These are phyloP conservation scores for Pyrus hybrid DNA, from an alignment of 331 rosid genomes.

Conservation along the genomic window DNA sequence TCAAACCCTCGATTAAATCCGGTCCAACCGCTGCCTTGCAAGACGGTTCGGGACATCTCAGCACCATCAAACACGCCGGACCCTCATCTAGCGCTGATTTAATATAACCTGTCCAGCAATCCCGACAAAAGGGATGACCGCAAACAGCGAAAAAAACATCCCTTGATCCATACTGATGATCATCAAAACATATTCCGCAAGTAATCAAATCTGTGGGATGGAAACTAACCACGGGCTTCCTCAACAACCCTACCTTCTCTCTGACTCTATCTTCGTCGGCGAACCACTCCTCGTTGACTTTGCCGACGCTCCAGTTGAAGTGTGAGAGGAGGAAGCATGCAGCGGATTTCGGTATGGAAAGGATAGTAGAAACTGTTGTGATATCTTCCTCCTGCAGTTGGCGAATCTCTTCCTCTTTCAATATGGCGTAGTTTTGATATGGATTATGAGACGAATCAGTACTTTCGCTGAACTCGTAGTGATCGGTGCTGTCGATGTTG, in stretches of 20 bases:
- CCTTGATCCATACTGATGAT: not conserved
- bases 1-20: not conserved
- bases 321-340: not conserved
- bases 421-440: too few relatives aligned
- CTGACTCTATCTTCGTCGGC: constrained; percentile 58
- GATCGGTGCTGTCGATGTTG: too few relatives aligned
- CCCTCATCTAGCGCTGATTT: not conserved
- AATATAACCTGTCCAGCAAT: not conserved
- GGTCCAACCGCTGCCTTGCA: not conserved
- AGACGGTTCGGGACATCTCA: not conserved
- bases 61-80: not conserved
- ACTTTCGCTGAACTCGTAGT: too few relatives aligned
- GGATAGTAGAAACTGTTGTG: not conserved
- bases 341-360: not conserved
- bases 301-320: constrained; percentile 41
- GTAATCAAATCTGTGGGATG: constrained; percentile 38
- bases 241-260: constrained; percentile 57
- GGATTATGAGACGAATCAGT: too few relatives aligned
- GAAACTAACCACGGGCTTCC: constrained; percentile 37
- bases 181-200: constrained; percentile 65
- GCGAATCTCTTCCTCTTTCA: not conserved
- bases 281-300: constrained; percentile 83
- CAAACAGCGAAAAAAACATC: constrained; percentile 48
- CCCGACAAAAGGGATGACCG: constrained; percentile 10
- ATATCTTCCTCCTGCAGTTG: constrained; percentile 3